Evolutionary conservation across 1,284 basidiomycete genomes (phyloP).

Genomic region (Athelia psychrophila): DNA sequence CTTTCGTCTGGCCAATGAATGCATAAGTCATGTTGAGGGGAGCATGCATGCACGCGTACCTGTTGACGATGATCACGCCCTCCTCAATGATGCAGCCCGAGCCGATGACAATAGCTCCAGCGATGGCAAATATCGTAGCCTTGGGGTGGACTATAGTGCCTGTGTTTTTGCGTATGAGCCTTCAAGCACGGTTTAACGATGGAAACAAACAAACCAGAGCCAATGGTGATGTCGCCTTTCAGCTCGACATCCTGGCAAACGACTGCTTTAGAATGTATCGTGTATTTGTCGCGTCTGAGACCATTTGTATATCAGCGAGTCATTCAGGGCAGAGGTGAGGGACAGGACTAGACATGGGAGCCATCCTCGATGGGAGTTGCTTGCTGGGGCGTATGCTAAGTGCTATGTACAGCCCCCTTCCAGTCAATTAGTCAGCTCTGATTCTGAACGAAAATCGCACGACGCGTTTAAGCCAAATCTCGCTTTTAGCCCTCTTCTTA

Average conservation of each 20-base stretch:
- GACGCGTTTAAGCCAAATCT: too few species aligned
- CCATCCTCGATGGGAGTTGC: too few species aligned
- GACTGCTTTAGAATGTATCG: slow-evolving; percentile 78
- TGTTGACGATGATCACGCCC: slow-evolving; percentile 82
- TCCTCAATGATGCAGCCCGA: slow-evolving; percentile 92
- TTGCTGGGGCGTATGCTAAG: too few species aligned
- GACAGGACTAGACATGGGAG: too few species aligned
- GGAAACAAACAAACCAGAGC: slow-evolving; percentile 50
- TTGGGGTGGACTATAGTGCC: slow-evolving; percentile 93
- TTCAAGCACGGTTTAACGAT: not conserved
- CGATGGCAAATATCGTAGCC: slow-evolving; percentile 85
- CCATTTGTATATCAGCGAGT: not conserved
- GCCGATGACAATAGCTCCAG: slow-evolving; percentile 86
- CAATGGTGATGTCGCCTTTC: slow-evolving; percentile 89
- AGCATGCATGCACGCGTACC: slow-evolving; percentile 35
- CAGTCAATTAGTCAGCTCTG: too few species aligned
- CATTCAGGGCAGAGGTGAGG: too few species aligned
- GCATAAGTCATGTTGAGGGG: slow-evolving; percentile 3
- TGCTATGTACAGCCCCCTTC: too few species aligned
- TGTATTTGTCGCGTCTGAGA: slow-evolving; percentile 72
- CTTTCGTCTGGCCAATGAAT: slow-evolving; percentile 49
- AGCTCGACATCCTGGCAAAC: slow-evolving; percentile 88
- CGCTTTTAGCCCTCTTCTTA: too few species aligned
- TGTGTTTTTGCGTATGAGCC: slow-evolving; percentile 14
- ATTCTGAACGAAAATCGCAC: too few species aligned